Evolutionary conservation across 768 basidiomycete genomes (phyloP), one percentile per base, ranked within the genome.

Genomic region (Favolaschia claudopus): DNA sequence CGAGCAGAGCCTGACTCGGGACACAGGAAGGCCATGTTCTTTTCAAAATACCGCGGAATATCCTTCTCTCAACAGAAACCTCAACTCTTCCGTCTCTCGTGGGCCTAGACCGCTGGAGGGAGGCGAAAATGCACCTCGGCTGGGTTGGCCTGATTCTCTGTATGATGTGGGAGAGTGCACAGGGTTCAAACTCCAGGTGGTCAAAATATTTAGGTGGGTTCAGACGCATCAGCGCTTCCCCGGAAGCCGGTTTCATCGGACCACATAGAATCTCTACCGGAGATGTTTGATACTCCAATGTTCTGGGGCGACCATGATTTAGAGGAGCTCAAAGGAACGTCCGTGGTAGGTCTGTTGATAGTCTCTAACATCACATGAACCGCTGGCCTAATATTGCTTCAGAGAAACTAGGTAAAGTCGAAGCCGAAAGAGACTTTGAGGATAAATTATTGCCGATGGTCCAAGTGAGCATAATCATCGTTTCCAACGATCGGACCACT

Each of bases 131-230:
- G 56, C 79, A 89, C 47, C 74, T 83, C 54, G 89, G 94, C 8
- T 99, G 97, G 97, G 78, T 83, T 1, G 90, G 91, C 4, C 76
- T 98, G 40, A 98, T 99, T 57, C 78, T 99, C 34, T 92, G 89
- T 62, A 90, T 99, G 88, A 93, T 99, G 91, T 97, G 93, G 92
- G 97, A 99, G 73, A 85, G 84, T 51, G 83, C 87, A 4, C 81
- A 81, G 62, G 87, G 87, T 1, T 55, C 76, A 4, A 68, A 77
- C 19, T 90, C 92, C 44, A 85, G 76, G 51, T 93, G 94, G 95
- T 67, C 71, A 6, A 79, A 78, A 10, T 96, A 96, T 74, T 78
- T 96, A 13, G 76, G 92, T 92, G 55, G 43, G 85, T 73, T 46
- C 38, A 15, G n/a, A 25, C 20, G 28, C 46, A 31, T 44, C 7